Evolutionary conservation across 768 basidiomycete species (phyloP), one percentile per base, ranked within the genome.

Genomic region (Termitomyces sp.): DNA sequence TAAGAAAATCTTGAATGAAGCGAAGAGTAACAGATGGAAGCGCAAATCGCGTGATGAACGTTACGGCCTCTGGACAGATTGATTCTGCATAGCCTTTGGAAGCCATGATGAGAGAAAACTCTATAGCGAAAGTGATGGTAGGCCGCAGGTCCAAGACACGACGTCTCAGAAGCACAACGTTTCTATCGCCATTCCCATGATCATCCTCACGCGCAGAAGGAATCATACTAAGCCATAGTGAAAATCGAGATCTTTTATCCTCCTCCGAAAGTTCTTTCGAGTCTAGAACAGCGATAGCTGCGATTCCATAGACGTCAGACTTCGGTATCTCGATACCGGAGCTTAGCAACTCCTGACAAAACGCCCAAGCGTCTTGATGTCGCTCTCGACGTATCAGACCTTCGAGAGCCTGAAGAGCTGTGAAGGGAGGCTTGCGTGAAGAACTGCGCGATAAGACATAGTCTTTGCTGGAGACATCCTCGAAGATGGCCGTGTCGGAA

Each of bases 41-140:
- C 2, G 77, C 71, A 64, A 75, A 79, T 21, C 76, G 76, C 38
- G 78, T 67, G 19, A 87, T 64, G 4, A 67, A 65, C 2, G 74
- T 69, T 32, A 81, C 55, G 48, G 69, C 60, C 8, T 60, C 57
- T 5, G 30, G 38, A 30, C 51, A 51, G 19, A 75, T 51, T 1
- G 55, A 41, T 11, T 57, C 38, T 3, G 56, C 56, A 55, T 73
- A 77, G 4, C 78, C 78, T 60, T 78, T 79, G 4, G 57, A 59
- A 4, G 74, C 67, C 43, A 72, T 61, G 22, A 74, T 64, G n/a
- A 71, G 55, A 22, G 70, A 62, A 41, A 72, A 68, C 12, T 61
- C 60, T 34, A 66, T 63, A 28, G 73, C 60, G 21, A 75, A 53
- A 22, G 56, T 42, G 40, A 71, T 49, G 47, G 70, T 66, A 19